Evolutionary conservation across 306 rosid genomes (phyloP).

Genomic region (Albizia julibrissin): DNA sequence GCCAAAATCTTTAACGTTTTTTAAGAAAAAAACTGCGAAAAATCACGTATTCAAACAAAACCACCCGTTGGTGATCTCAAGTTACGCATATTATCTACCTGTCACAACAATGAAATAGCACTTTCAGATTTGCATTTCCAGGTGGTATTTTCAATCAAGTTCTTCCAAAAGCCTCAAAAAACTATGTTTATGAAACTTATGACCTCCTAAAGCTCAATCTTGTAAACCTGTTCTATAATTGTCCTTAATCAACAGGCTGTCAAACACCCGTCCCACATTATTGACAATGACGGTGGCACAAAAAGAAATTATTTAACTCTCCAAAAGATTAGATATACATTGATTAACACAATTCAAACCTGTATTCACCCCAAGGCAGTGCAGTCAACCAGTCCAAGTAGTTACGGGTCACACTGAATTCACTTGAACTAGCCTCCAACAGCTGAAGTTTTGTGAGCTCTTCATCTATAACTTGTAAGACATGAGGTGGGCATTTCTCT

Average conservation of each 20-base stretch:
- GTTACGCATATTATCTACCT: neutral
- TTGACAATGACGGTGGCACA: neutral
- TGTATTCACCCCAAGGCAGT: constrained; percentile 97
- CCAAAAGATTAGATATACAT: neutral
- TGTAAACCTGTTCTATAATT: constrained; percentile 1
- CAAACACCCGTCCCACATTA: constrained; percentile 16
- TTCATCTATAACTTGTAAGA: constrained; percentile 95
- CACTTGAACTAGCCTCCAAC: constrained; percentile 97
- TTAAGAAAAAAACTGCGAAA: neutral
- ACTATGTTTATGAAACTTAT: neutral
- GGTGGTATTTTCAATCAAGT: neutral
- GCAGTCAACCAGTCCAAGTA: constrained; percentile 99
- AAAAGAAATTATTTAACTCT: constrained; percentile 15
- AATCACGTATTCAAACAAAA: neutral
- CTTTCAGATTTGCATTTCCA: neutral
- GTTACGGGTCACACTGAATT: constrained; percentile 96
- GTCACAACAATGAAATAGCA: neutral
- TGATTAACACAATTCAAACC: constrained; percentile 49
- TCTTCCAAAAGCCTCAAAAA: constrained; percentile 23
- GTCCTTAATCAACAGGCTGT: constrained; percentile 10
- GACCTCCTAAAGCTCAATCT: constrained; percentile 16
- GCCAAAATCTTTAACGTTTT: neutral
- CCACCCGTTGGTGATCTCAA: neutral
- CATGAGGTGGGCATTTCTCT: constrained; percentile 90
- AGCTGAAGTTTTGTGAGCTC: constrained; percentile 92